Evolutionary conservation across 1,284 basidiomycete species (phyloP).

Genomic region (Phenoliferia sp.): DNA sequence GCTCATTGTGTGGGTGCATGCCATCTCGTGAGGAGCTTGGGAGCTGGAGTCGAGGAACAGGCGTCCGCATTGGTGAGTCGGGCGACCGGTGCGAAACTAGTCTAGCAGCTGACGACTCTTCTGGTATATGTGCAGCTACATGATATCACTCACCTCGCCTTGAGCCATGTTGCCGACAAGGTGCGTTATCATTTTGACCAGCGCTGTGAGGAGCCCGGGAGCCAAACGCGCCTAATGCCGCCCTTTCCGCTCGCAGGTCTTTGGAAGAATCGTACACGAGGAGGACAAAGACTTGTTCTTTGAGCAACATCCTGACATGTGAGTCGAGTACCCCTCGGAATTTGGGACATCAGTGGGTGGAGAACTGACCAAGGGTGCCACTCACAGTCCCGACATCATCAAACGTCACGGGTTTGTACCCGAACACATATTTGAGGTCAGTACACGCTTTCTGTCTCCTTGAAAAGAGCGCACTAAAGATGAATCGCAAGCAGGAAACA

Average conservation of each 20-base stretch:
- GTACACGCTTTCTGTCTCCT: not conserved
- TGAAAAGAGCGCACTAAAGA: not conserved
- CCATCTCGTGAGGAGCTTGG: not conserved
- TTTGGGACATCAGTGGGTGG: not conserved
- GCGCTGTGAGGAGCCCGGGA: not conserved
- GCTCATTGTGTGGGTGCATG: conserved; percentile 2
- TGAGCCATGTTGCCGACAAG: not conserved
- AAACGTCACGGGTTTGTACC: not conserved
- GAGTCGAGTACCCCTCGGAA: not conserved
- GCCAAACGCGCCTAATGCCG: not conserved
- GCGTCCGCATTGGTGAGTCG: not conserved
- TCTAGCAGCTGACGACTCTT: not conserved
- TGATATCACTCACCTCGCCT: not conserved
- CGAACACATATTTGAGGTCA: not conserved
- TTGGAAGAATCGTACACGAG: conserved; percentile 2
- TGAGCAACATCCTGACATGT: not conserved
- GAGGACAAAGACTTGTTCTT: not conserved
- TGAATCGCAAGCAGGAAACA: not conserved
- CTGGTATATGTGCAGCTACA: not conserved
- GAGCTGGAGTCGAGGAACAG: conserved; percentile 3
- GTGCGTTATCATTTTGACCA: too few species aligned
- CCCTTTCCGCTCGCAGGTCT: not conserved
- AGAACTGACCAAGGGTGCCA: not conserved
- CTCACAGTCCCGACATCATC: not conserved
- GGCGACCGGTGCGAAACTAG: not conserved